phyloP scores from a whole-genome alignment of 2,329 filamentous ascomycete species.

The Cladosporium phlei region DNA sequence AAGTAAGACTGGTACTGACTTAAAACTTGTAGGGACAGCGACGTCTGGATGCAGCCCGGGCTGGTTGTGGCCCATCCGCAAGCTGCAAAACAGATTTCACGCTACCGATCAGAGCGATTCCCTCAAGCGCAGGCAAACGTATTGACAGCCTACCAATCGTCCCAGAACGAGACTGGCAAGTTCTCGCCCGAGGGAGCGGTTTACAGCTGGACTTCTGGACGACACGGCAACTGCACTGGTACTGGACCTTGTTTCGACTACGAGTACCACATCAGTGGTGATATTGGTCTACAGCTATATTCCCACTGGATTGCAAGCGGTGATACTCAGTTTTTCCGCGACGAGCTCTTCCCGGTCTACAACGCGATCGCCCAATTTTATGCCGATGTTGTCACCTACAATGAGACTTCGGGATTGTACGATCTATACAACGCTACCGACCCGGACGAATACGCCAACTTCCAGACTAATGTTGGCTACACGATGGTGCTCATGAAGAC shows the following conservation, averaged over 20 bases:
- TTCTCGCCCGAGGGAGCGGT: conserved; percentile 57
- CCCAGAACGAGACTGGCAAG: conserved; percentile 54
- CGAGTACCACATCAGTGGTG: conserved; percentile 66
- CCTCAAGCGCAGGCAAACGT: conserved; percentile 58
- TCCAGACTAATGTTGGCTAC: conserved; percentile 62
- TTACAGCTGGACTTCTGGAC: conserved; percentile 64
- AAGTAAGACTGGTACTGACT: background rate
- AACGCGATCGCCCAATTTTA: conserved; percentile 61
- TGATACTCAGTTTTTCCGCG: conserved; percentile 52
- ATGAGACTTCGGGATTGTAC: conserved; percentile 51
- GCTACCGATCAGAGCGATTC: conserved; percentile 58
- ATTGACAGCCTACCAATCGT: conserved; percentile 50
- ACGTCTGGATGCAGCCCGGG: conserved; percentile 65
- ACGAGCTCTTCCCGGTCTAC: conserved; percentile 57
- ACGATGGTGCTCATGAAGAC: conserved; percentile 60
- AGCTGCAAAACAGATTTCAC: conserved; percentile 58
- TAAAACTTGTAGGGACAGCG: conserved; percentile 42
- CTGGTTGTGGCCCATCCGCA: conserved; percentile 60
- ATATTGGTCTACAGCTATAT: conserved; percentile 59
- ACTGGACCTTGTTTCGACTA: conserved; percentile 63
- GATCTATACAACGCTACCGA: conserved; percentile 63
- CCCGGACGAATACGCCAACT: conserved; percentile 66
- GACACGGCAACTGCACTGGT: conserved; percentile 63
- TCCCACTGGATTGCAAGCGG: conserved; percentile 59
- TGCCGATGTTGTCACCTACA: conserved; percentile 55